Percentiles rank a stretch among this genome's conserved stretches.
phyloP scores from a whole-genome alignment of 129 eudicot genomes.

The Artemisia tridentata region DNA sequence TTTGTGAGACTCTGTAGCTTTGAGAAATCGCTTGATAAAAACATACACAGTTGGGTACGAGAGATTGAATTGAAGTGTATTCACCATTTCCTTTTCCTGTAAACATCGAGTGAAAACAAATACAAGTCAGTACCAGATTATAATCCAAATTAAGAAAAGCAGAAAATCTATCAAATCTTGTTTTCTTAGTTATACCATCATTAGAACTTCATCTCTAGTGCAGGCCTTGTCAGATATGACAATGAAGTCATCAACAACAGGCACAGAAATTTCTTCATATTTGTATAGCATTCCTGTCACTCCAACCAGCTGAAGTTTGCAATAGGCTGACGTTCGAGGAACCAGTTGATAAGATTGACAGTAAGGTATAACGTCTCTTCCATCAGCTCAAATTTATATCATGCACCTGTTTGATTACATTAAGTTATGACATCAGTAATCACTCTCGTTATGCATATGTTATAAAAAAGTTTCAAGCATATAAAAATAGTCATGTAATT shows the following conservation, averaged over 20 bases:
- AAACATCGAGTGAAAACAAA: constrained; percentile 9
- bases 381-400: constrained; percentile 93
- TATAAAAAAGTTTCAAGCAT: neutral
- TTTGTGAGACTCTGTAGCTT: constrained; percentile 64
- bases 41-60: constrained; percentile 87
- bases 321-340: constrained; percentile 51
- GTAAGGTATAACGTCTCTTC: constrained; percentile 90
- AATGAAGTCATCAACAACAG: constrained; percentile 85
- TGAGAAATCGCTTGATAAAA: constrained; percentile 70
- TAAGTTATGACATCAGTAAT: neutral
- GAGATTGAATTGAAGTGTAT: constrained; percentile 63
- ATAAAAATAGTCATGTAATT: neutral
- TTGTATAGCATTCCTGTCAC: constrained; percentile 93
- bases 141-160: neutral
- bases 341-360: constrained; percentile 82
- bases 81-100: constrained; percentile 80
- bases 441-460: neutral
- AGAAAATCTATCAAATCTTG: neutral
- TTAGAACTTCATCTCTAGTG: constrained; percentile 69
- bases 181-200: constrained; percentile 50
- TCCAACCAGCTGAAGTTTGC: constrained; percentile 87
- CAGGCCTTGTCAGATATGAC: constrained; percentile 85
- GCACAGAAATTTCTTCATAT: constrained; percentile 91
- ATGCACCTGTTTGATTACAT: constrained; percentile 56
- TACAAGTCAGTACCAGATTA: neutral